phyloP scores from a whole-genome alignment of 352 stramenopile species.

The Globisporangium irregulare region DNA sequence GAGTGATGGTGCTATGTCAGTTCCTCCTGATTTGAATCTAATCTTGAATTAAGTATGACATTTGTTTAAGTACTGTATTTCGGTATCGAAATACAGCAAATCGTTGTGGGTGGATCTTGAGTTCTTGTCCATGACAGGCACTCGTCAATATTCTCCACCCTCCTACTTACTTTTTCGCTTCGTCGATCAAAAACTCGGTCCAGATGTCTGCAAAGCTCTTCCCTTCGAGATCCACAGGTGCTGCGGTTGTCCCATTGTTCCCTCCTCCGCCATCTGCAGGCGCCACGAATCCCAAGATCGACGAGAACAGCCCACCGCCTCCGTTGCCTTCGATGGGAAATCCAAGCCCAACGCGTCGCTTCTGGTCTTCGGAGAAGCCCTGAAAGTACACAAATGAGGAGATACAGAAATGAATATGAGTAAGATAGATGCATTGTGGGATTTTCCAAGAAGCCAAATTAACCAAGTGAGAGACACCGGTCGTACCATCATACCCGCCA shows the following conservation, averaged over 20 bases:
- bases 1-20: neutral
- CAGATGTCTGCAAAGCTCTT: constrained; percentile 75
- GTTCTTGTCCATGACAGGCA: neutral
- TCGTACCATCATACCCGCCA: constrained; percentile 68
- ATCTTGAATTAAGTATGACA: neutral
- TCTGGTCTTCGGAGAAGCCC: constrained; percentile 69
- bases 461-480: neutral
- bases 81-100: neutral
- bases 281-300: constrained; percentile 50
- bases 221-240: constrained; percentile 32
- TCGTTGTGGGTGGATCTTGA: neutral
- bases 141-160: neutral
- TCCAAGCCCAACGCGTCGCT: constrained; percentile 54
- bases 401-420: neutral
- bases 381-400: constrained; percentile 4
- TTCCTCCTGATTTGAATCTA: neutral
- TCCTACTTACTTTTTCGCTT: constrained; percentile 28
- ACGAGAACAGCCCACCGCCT: constrained; percentile 65
- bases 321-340: constrained; percentile 54
- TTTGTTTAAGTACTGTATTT: neutral
- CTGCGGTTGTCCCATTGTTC: neutral
- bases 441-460: neutral
- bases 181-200: constrained; percentile 66
- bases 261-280: constrained; percentile 5
- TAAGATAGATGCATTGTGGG: neutral